These are phyloP conservation scores for Suillus spraguei DNA, from an alignment of 768 basidiomycete genomes.

Conservation along the genomic window DNA sequence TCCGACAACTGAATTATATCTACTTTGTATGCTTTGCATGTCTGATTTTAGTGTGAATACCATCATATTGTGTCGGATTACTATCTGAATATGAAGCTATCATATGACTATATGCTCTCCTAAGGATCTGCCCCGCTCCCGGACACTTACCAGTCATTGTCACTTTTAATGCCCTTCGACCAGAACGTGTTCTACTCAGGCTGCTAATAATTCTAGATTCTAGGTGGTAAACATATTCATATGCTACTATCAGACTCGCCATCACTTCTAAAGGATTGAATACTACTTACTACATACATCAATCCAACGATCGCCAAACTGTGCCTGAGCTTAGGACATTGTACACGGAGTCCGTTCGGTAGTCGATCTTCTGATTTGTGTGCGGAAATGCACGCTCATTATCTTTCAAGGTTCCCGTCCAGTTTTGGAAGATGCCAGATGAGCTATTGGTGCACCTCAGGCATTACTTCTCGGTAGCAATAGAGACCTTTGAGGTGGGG, in stretches of 20 bases:
- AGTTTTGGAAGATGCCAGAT: constrained; percentile 15
- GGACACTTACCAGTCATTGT: too few species aligned
- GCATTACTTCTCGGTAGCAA: too few species aligned
- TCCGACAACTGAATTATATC: too few species aligned
- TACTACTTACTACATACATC: not conserved
- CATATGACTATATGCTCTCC: too few species aligned
- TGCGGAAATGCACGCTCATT: constrained; percentile 3
- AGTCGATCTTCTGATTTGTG: constrained; percentile 5
- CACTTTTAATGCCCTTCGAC: not conserved
- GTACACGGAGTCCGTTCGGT: not conserved
- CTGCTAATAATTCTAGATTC: constrained; percentile 2
- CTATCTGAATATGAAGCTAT: too few species aligned
- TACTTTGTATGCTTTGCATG: too few species aligned
- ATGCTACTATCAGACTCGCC: not conserved
- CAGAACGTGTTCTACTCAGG: not conserved
- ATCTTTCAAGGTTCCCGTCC: not conserved
- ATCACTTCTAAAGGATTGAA: not conserved
- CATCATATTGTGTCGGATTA: too few species aligned
- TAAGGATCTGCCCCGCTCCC: too few species aligned
- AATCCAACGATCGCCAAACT: not conserved
- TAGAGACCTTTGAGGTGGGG: too few species aligned
- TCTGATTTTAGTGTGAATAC: too few species aligned
- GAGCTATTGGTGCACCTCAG: constrained; percentile 27
- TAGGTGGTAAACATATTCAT: not conserved
- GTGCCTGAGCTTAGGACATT: not conserved